Conservation (phyloP, 78 protist species). For the Planoprotostelium fungivorum region DNA sequence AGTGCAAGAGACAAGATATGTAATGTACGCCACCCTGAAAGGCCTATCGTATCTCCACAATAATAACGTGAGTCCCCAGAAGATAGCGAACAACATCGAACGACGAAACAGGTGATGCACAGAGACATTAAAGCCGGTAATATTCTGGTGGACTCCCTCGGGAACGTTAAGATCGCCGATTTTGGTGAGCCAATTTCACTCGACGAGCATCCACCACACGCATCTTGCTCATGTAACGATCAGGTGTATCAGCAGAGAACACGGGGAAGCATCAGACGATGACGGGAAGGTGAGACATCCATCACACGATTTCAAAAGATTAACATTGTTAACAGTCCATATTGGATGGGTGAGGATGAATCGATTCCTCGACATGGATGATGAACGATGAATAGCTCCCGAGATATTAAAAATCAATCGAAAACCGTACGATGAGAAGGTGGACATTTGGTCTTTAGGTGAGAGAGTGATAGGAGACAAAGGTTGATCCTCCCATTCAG, state of each 20-base stretch:
- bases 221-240: too few relatives aligned
- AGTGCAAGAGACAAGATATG: not conserved
- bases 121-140: constrained; percentile 76
- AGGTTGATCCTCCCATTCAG: not conserved
- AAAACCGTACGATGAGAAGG: not conserved
- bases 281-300: not conserved
- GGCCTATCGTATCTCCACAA: not conserved
- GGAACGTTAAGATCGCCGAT: constrained; percentile 62
- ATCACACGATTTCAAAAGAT: not conserved
- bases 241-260: not conserved
- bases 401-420: not conserved
- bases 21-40: not conserved
- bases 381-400: not conserved
- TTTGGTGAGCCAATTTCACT: too few relatives aligned
- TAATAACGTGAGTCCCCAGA: not conserved
- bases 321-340: not conserved
- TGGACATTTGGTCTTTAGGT: not conserved
- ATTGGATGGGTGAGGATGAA: not conserved
- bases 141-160: constrained; percentile 47
- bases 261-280: not conserved
- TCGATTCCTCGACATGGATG: not conserved
- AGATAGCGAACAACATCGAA: not conserved
- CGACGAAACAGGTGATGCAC: constrained; percentile 21
- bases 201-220: too few relatives aligned
- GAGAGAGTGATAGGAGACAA: not conserved